Conservation (phyloP, 2,329 filamentous ascomycete genomes). For the Ophiocordyceps camponoti-leonardi region DNA sequence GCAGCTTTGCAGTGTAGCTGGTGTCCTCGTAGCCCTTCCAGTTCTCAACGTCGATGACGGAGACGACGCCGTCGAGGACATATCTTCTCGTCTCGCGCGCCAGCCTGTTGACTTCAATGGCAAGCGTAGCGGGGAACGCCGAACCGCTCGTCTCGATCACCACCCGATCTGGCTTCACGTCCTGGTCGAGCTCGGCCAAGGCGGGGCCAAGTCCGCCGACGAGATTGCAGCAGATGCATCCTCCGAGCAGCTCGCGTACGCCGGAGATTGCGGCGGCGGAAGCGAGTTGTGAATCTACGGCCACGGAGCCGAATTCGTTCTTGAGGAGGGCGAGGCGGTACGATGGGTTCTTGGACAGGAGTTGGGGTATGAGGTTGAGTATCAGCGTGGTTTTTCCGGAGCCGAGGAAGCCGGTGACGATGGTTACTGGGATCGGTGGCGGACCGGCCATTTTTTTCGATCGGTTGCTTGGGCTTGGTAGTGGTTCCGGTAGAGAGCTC, state of each 20-base stretch:
- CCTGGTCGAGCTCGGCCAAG: slow-evolving; percentile 51
- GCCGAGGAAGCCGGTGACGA: slow-evolving; percentile 90
- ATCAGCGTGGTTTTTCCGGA: slow-evolving; percentile 94
- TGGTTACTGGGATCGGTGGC: slow-evolving; percentile 73
- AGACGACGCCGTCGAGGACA: slow-evolving; percentile 71
- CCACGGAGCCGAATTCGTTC: slow-evolving; percentile 94
- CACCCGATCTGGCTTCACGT: slow-evolving; percentile 57
- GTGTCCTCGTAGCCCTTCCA: slow-evolving; percentile 89
- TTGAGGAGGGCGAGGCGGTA: slow-evolving; percentile 93
- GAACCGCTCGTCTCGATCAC: slow-evolving; percentile 86
- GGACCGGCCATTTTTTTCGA: background rate
- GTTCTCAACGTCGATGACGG: slow-evolving; percentile 86
- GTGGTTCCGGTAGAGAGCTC: background rate
- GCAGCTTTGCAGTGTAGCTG: slow-evolving; percentile 72
- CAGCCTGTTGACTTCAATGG: slow-evolving; percentile 75
- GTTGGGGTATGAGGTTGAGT: slow-evolving; percentile 82
- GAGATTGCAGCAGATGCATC: slow-evolving; percentile 97
- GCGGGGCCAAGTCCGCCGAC: slow-evolving; percentile 79
- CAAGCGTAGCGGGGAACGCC: slow-evolving; percentile 75
- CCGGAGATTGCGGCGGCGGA: slow-evolving; percentile 68
- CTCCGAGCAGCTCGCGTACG: slow-evolving; percentile 84
- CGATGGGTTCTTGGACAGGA: slow-evolving; percentile 47
- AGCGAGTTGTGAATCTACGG: slow-evolving; percentile 84
- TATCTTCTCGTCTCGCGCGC: slow-evolving; percentile 52
- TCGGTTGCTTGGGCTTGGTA: background rate